phyloP scores from a whole-genome alignment of 2,329 filamentous ascomycete genomes.

The Fusarium robinianum region DNA sequence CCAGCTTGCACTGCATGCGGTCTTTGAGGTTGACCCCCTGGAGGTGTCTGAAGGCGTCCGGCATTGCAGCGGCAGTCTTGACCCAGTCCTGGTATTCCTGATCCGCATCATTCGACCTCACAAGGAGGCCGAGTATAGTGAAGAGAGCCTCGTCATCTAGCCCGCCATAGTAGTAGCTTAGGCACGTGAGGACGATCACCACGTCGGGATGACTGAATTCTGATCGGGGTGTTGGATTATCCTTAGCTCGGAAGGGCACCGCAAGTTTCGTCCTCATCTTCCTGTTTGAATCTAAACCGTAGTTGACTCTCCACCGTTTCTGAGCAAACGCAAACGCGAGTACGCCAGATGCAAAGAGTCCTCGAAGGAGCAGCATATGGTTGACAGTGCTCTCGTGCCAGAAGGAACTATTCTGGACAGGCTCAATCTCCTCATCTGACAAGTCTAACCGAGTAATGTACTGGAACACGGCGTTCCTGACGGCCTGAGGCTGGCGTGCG shows the following conservation, averaged over 20 bases:
- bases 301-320: slow-evolving; percentile 70
- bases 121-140: slow-evolving; percentile 51
- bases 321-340: slow-evolving; percentile 56
- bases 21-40: slow-evolving; percentile 64
- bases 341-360: slow-evolving; percentile 60
- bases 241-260: slow-evolving; percentile 65
- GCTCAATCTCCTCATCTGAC: slow-evolving; percentile 32
- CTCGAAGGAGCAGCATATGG: slow-evolving; percentile 54
- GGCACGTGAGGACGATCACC: slow-evolving; percentile 58
- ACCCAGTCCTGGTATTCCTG: slow-evolving; percentile 59
- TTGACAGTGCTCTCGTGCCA: slow-evolving; percentile 42
- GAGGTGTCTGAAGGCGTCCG: slow-evolving; percentile 46
- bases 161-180: slow-evolving; percentile 62
- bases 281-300: slow-evolving; percentile 56
- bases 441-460: slow-evolving; percentile 52
- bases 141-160: slow-evolving; percentile 56
- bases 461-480: slow-evolving; percentile 41
- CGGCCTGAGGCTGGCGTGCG: slow-evolving; percentile 37
- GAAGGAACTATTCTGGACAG: slow-evolving; percentile 44
- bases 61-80: slow-evolving; percentile 39
- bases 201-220: slow-evolving; percentile 68
- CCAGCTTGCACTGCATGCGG: slow-evolving; percentile 46
- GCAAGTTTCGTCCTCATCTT: slow-evolving; percentile 52
- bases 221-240: slow-evolving; percentile 56
- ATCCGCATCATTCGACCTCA: slow-evolving; percentile 55